Evolutionary conservation across 139 green algal genomes (phyloP).

Genomic region (Volvox africanus): DNA sequence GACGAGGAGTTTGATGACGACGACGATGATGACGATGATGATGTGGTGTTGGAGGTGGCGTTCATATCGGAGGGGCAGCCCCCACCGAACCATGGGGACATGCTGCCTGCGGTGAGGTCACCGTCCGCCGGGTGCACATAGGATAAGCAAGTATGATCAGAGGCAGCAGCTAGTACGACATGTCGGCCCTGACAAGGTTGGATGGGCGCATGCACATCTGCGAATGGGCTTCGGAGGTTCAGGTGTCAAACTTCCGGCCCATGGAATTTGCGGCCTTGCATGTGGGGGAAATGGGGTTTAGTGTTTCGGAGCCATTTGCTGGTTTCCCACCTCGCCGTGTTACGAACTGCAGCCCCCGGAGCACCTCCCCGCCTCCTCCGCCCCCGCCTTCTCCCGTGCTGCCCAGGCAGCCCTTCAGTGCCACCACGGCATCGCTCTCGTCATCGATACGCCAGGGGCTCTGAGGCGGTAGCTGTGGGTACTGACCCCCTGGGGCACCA

Average conservation of each 20-base stretch:
- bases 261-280: too few species aligned
- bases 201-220: too few species aligned
- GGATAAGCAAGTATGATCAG: too few species aligned
- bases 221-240: too few species aligned
- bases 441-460: neutral
- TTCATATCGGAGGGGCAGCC: neutral
- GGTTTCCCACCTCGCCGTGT: neutral
- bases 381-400: neutral
- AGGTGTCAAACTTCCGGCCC: too few species aligned
- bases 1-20: neutral
- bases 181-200: too few species aligned
- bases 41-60: too few species aligned
- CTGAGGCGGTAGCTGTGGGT: neutral
- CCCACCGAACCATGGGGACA: neutral
- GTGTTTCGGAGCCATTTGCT: too few species aligned
- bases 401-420: neutral
- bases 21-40: neutral
- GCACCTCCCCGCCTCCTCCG: neutral
- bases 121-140: too few species aligned
- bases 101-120: neutral
- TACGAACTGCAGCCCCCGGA: constrained; percentile 9
- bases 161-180: too few species aligned
- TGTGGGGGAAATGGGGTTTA: too few species aligned
- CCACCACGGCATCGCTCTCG: constrained; percentile 1
- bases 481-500: neutral